phyloP scores from a whole-genome alignment of 1,284 basidiomycete genomes.

The Cryptococcus sp. region DNA sequence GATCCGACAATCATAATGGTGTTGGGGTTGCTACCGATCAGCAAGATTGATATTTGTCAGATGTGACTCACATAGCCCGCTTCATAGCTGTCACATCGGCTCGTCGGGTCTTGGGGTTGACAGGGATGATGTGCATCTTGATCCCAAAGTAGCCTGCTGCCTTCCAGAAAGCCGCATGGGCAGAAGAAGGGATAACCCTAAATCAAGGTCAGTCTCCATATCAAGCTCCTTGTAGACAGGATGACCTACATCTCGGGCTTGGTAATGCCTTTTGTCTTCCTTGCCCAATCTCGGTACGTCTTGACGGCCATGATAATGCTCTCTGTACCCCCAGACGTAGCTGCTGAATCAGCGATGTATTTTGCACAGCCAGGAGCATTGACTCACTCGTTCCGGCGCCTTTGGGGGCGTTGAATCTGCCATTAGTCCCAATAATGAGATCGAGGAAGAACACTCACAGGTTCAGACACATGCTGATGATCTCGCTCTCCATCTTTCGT shows the following conservation, averaged over 20 bases:
- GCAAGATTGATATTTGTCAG: not conserved
- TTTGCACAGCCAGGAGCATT: too few species aligned
- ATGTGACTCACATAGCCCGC: slow-evolving; percentile 70
- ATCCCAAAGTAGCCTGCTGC: slow-evolving; percentile 84
- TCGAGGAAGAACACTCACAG: slow-evolving; percentile 51
- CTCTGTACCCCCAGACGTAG: slow-evolving; percentile 93
- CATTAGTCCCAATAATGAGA: too few species aligned
- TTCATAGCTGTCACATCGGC: slow-evolving; percentile 71
- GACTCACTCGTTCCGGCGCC: slow-evolving; percentile 69
- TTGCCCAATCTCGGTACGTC: slow-evolving; percentile 89
- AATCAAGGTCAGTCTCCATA: slow-evolving; percentile 4
- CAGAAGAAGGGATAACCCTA: slow-evolving; percentile 77
- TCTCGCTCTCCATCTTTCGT: slow-evolving; percentile 95
- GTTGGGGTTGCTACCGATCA: slow-evolving; percentile 40
- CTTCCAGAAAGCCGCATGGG: slow-evolving; percentile 95
- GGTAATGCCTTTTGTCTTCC: slow-evolving; percentile 74
- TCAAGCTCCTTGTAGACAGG: not conserved
- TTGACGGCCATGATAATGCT: slow-evolving; percentile 82
- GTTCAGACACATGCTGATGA: slow-evolving; percentile 86
- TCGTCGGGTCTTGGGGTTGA: slow-evolving; percentile 74
- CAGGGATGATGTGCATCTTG: slow-evolving; percentile 82
- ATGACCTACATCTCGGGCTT: slow-evolving; percentile 79
- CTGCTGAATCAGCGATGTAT: slow-evolving; percentile 12
- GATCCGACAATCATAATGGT: slow-evolving; percentile 74
- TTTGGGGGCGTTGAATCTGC: slow-evolving; percentile 68